Conservation (phyloP, 805 yeast species). For the Kregervanrija delftensis region DNA sequence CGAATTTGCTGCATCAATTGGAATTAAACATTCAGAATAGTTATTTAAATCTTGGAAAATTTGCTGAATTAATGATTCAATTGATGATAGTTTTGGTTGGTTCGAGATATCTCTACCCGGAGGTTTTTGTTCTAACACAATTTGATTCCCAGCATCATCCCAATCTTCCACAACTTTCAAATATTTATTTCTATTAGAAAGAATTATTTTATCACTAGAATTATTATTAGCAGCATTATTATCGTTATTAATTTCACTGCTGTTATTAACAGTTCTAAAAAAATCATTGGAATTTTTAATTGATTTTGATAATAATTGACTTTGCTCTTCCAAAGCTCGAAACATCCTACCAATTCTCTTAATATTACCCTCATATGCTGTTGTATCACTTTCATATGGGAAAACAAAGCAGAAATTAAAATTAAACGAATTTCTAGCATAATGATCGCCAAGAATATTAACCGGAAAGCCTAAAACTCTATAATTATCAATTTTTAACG, state of each 20-base stretch:
- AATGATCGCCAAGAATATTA: constrained; percentile 61
- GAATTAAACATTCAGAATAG: constrained; percentile 93
- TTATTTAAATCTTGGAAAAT: constrained; percentile 91
- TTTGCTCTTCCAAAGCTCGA: constrained; percentile 84
- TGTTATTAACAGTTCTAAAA: constrained; percentile 22
- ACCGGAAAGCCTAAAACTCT: constrained; percentile 87
- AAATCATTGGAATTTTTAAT: constrained; percentile 38
- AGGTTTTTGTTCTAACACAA: constrained; percentile 15
- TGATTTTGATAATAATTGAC: constrained; percentile 58
- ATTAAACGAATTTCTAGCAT: constrained; percentile 86
- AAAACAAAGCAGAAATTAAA: constrained; percentile 93
- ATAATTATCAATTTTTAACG: constrained; percentile 63
- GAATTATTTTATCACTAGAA: constrained; percentile 3
- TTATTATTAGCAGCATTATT: constrained; percentile 6
- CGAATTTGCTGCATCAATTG: constrained; percentile 82
- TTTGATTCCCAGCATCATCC: constrained; percentile 21
- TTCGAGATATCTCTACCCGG: constrained; percentile 17
- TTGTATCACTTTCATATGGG: constrained; percentile 70
- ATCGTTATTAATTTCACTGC: constrained; percentile 2
- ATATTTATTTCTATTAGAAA: constrained; percentile 20
- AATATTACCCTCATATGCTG: constrained; percentile 82
- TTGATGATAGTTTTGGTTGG: constrained; percentile 33
- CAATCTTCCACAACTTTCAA: constrained; percentile 25
- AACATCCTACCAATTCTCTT: constrained; percentile 84
- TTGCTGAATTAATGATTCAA: constrained; percentile 78